These are phyloP conservation scores for Phytopythium cucurbitacearum DNA, from an alignment of 352 stramenopile genomes.

Conservation along the genomic window DNA sequence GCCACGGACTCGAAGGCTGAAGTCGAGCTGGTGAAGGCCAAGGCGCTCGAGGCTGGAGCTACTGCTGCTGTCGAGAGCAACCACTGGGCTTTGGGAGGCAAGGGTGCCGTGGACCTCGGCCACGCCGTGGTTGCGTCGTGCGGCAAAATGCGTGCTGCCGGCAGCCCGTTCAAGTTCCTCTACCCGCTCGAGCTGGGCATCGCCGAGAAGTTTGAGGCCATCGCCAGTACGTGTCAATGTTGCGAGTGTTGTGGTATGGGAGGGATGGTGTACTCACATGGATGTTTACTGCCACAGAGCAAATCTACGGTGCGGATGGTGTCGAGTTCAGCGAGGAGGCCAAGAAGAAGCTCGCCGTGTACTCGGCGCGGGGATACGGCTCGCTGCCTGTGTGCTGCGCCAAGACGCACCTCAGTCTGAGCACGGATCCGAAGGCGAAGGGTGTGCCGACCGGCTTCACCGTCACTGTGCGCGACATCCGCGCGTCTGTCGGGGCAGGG, in stretches of 20 bases:
- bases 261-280: slow-evolving; percentile 3
- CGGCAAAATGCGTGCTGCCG: slow-evolving; percentile 56
- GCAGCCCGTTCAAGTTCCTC: slow-evolving; percentile 92
- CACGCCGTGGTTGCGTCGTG: slow-evolving; percentile 92
- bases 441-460: slow-evolving; percentile 93
- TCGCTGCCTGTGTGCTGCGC: slow-evolving; percentile 95
- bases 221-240: slow-evolving; percentile 94
- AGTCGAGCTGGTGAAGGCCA: slow-evolving; percentile 91
- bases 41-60: slow-evolving; percentile 91
- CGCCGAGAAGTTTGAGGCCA: slow-evolving; percentile 94
- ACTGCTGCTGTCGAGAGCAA: slow-evolving; percentile 95
- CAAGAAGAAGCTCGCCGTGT: slow-evolving; percentile 93
- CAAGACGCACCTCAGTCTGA: slow-evolving; percentile 99
- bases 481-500: slow-evolving; percentile 93
- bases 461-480: slow-evolving; percentile 94
- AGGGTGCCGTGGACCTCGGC: slow-evolving; percentile 91
- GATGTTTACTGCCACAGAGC: slow-evolving; percentile 37
- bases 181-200: slow-evolving; percentile 93
- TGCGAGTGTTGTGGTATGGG: slow-evolving; percentile 61
- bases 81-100: slow-evolving; percentile 64
- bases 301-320: slow-evolving; percentile 96
- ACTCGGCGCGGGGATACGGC: slow-evolving; percentile 68
- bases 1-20: slow-evolving; percentile 75
- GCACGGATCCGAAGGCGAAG: slow-evolving; percentile 91
- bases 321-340: slow-evolving; percentile 94